A percentile compares a stretch with the other conserved stretches of the same genome.
These are phyloP conservation scores for Proteromonas lacertae DNA, from an alignment of 352 stramenopile genomes.

Conservation along the genomic window DNA sequence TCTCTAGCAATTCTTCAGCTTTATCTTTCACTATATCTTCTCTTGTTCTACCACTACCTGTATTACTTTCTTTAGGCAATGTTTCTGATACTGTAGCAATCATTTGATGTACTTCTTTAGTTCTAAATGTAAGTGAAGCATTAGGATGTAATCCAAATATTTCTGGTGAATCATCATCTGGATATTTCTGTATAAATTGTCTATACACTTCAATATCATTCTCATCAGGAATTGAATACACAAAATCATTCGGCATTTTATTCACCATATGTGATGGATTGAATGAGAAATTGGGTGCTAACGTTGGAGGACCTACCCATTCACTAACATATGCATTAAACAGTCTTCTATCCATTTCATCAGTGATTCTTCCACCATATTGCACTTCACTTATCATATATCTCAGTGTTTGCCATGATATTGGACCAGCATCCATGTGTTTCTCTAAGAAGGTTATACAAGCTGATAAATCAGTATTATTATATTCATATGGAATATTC, in stretches of 20 bases:
- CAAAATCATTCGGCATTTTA: conserved; percentile 28
- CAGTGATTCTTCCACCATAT: conserved; percentile 76
- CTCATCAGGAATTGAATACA: conserved; percentile 40
- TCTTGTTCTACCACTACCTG: conserved; percentile 15
- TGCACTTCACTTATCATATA: conserved; percentile 75
- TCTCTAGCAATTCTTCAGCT: conserved; percentile 37
- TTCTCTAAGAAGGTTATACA: conserved; percentile 72
- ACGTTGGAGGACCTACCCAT: conserved; percentile 33
- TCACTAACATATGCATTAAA: conserved; percentile 57
- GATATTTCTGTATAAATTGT: conserved; percentile 17
- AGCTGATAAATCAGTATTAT: conserved; percentile 58
- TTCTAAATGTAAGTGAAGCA: conserved; percentile 61
- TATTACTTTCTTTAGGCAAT: conserved; percentile 27
- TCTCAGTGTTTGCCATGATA: conserved; percentile 63
- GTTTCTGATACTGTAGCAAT: conserved; percentile 58
- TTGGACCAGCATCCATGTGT: conserved; percentile 35
- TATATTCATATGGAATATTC: conserved; percentile 79
- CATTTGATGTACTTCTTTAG: conserved; percentile 53
- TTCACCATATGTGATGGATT: conserved; percentile 45
- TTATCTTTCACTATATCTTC: conserved; percentile 68
- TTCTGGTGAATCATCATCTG: conserved; percentile 59
- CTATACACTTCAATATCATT: conserved; percentile 12
- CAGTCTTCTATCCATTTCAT: conserved; percentile 64
- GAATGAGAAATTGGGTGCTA: conserved; percentile 34
- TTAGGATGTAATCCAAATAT: conserved; percentile 76